These are phyloP conservation scores for Cystofilobasidium macerans DNA, from an alignment of 768 basidiomycete genomes.

Conservation along the genomic window DNA sequence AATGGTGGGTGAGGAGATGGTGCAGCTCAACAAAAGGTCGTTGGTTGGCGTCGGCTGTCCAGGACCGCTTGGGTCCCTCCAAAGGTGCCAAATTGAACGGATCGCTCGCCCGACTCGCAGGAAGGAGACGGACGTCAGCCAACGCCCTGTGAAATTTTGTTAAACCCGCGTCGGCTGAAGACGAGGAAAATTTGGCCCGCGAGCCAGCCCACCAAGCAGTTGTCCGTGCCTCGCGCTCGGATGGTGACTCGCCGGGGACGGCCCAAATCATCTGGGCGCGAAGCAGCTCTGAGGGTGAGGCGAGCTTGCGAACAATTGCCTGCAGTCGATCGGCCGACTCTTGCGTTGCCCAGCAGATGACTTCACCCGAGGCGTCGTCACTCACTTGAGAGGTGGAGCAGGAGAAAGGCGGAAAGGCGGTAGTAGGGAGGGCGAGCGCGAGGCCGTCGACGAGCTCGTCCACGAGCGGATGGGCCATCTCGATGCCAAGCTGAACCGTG, in stretches of 20 bases:
- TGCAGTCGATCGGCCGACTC: constrained; percentile 64
- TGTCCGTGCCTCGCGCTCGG: constrained; percentile 33
- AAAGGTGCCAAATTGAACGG: background rate
- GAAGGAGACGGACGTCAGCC: constrained; percentile 46
- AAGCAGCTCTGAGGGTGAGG: constrained; percentile 55
- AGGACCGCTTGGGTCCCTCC: constrained; percentile 3
- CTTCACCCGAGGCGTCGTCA: constrained; percentile 16
- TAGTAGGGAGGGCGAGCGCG: no score
- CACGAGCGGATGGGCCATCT: constrained; percentile 55
- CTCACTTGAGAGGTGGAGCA: no score
- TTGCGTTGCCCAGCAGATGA: constrained; percentile 68
- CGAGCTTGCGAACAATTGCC: constrained; percentile 70
- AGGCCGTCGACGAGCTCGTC: constrained; percentile 42
- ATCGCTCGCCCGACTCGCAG: background rate
- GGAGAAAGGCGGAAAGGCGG: no score
- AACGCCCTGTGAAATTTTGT: constrained; percentile 48
- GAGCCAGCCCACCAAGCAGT: constrained; percentile 53
- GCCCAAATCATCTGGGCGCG: constrained; percentile 56
- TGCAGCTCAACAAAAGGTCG: background rate
- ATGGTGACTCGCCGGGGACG: constrained; percentile 32
- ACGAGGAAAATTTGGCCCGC: constrained; percentile 41
- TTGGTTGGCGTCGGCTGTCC: constrained; percentile 6
- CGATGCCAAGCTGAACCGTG: constrained; percentile 59
- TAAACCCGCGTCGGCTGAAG: constrained; percentile 32
- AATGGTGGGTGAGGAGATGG: background rate